These are phyloP conservation scores for Endocalyx cinctus DNA, from an alignment of 2,329 filamentous ascomycete genomes.

Conservation along the genomic window DNA sequence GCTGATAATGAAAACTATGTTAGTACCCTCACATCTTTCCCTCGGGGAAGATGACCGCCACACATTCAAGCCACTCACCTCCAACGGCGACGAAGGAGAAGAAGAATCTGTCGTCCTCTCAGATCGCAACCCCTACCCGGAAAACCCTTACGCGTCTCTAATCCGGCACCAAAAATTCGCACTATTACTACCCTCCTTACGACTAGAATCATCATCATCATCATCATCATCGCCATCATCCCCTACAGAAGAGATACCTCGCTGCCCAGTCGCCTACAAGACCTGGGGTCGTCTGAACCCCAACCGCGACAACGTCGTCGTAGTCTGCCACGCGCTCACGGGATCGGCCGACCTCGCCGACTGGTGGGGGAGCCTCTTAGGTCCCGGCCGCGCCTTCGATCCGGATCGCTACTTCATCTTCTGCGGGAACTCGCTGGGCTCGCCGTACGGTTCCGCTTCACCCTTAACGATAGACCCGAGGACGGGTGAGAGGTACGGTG, in stretches of 20 bases:
- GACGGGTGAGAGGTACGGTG: conserved; percentile 16
- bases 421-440: conserved; percentile 50
- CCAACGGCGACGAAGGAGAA: too few relatives aligned
- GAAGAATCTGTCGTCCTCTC: too few relatives aligned
- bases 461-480: conserved; percentile 31
- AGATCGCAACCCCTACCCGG: too few relatives aligned
- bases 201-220: too few relatives aligned
- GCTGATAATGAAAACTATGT: too few relatives aligned
- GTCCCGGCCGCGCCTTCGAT: conserved; percentile 49
- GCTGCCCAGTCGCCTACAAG: conserved; percentile 27
- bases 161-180: too few relatives aligned
- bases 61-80: too few relatives aligned
- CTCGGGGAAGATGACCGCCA: too few relatives aligned
- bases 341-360: conserved; percentile 51
- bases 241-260: too few relatives aligned
- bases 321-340: conserved; percentile 41
- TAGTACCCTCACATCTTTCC: too few relatives aligned
- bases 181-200: too few relatives aligned
- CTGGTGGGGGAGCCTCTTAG: conserved; percentile 53
- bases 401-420: conserved; percentile 48
- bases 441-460: conserved; percentile 50
- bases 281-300: conserved; percentile 26
- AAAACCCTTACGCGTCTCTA: too few relatives aligned
- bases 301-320: conserved; percentile 39
- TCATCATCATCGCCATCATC: conserved; percentile 22